phyloP scores from a whole-genome alignment of 2,329 filamentous ascomycete species.

The Xylariaceae sp. region DNA sequence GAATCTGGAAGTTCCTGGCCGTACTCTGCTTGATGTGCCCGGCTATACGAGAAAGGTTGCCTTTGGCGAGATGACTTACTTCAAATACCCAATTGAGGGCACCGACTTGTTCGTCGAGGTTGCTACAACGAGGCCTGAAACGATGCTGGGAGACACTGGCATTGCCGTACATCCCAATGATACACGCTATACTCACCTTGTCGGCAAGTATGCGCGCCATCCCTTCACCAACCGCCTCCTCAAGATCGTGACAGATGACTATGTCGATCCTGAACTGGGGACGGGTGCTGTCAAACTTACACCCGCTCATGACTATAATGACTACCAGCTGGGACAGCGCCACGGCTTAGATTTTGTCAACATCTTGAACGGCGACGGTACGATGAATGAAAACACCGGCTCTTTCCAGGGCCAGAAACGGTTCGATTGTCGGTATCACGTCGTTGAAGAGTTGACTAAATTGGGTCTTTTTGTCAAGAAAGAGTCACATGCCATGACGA shows the following conservation, averaged over 20 bases:
- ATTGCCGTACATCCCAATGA: slow-evolving; percentile 90
- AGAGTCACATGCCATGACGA: slow-evolving; percentile 19
- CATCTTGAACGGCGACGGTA: slow-evolving; percentile 34
- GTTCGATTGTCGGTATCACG: slow-evolving; percentile 18
- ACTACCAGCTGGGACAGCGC: slow-evolving; percentile 68
- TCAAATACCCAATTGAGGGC: slow-evolving; percentile 83
- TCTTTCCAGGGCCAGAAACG: slow-evolving; percentile 20
- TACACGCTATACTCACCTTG: slow-evolving; percentile 74
- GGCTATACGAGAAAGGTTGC: slow-evolving; percentile 74
- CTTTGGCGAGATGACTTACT: slow-evolving; percentile 84
- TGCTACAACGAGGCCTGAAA: slow-evolving; percentile 87
- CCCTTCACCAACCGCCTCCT: slow-evolving; percentile 76
- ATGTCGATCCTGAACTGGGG: slow-evolving; percentile 88
- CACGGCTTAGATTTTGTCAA: slow-evolving; percentile 58
- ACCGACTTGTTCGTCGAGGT: slow-evolving; percentile 79
- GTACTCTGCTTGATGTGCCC: slow-evolving; percentile 64
- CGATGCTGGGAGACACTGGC: slow-evolving; percentile 88
- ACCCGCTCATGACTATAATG: slow-evolving; percentile 89
- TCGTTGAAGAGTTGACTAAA: slow-evolving; percentile 18
- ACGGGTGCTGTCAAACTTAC: slow-evolving; percentile 95
- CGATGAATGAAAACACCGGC: slow-evolving; percentile 21
- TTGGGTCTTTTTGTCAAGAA: slow-evolving; percentile 19
- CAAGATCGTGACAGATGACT: slow-evolving; percentile 79
- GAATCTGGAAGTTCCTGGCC: slow-evolving; percentile 79
- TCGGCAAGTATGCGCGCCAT: slow-evolving; percentile 79